Percentiles rank a stretch among this genome's conserved stretches.
Conservation (phyloP, 2,329 filamentous ascomycete genomes). For the Aschersonia sp. region DNA sequence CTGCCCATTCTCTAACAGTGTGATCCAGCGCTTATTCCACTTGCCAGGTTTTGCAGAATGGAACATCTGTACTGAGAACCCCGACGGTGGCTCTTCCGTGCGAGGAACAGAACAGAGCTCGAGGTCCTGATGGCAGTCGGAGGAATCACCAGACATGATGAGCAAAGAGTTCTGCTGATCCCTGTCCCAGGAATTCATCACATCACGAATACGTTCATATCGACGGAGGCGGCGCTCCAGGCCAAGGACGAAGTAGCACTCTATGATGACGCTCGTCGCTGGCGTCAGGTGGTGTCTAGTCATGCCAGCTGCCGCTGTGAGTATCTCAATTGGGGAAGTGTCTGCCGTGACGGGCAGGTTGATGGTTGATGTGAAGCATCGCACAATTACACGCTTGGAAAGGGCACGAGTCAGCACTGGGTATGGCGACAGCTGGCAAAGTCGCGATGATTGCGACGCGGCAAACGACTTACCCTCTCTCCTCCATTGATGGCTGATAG, state of each 20-base stretch:
- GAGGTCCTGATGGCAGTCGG: conserved; percentile 44
- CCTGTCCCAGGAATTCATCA: conserved; percentile 85
- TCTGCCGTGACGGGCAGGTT: conserved; percentile 58
- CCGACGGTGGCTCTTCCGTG: conserved; percentile 42
- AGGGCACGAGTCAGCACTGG: not conserved
- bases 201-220: conserved; percentile 75
- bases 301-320: conserved; percentile 49
- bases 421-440: not conserved
- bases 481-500: conserved; percentile 68
- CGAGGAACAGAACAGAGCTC: conserved; percentile 49
- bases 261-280: conserved; percentile 55
- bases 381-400: conserved; percentile 51
- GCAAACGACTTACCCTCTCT: conserved; percentile 47
- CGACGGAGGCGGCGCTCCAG: conserved; percentile 70
- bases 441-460: not conserved
- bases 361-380: conserved; percentile 55
- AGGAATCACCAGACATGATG: conserved; percentile 44
- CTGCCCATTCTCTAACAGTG: conserved; percentile 61
- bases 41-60: conserved; percentile 72
- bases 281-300: conserved; percentile 52
- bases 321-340: conserved; percentile 61
- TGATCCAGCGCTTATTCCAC: conserved; percentile 79
- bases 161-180: conserved; percentile 65
- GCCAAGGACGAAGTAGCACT: conserved; percentile 61
- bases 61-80: conserved; percentile 58